Conservation (phyloP, 345 rosid species). For the Boechera retrofracta region DNA sequence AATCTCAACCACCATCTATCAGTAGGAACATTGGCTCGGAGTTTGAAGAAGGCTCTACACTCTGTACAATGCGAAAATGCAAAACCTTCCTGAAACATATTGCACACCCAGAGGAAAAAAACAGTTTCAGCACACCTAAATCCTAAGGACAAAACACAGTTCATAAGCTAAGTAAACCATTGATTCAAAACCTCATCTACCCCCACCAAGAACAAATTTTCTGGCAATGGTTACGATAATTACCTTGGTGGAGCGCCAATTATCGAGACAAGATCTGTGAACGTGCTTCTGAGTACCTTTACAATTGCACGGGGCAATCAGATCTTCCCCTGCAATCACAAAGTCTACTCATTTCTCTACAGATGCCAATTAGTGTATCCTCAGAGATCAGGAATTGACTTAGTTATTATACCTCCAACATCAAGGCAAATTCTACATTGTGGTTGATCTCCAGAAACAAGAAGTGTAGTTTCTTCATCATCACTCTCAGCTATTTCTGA, state of each 20-base stretch:
- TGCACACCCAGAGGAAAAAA: neutral
- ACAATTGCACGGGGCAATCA: slow-evolving; percentile 98
- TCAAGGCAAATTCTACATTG: slow-evolving; percentile 98
- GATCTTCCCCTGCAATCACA: slow-evolving; percentile 74
- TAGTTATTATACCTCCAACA: slow-evolving; percentile 63
- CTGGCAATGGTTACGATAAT: neutral
- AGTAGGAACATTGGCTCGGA: slow-evolving; percentile 94
- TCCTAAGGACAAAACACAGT: slow-evolving; percentile 12
- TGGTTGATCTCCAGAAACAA: slow-evolving; percentile 74
- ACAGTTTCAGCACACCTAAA: slow-evolving; percentile 19
- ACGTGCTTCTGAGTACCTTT: slow-evolving; percentile 98
- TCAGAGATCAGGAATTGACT: neutral
- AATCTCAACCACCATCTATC: slow-evolving; percentile 99
- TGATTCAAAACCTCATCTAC: neutral
- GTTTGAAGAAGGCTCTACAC: slow-evolving; percentile 88
- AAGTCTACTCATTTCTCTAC: slow-evolving; percentile 4
- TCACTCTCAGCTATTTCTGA: slow-evolving; percentile 54
- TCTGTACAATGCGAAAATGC: slow-evolving; percentile 99
- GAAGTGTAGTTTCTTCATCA: slow-evolving; percentile 64
- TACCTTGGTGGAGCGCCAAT: slow-evolving; percentile 99
- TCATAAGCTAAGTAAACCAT: neutral
- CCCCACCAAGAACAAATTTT: neutral
- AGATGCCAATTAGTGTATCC: neutral
- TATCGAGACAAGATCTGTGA: slow-evolving; percentile 96
- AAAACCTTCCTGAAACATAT: slow-evolving; percentile 88